Evolutionary conservation across 768 basidiomycete genomes (phyloP).

Genomic region (Tricholoma flavovirens): DNA sequence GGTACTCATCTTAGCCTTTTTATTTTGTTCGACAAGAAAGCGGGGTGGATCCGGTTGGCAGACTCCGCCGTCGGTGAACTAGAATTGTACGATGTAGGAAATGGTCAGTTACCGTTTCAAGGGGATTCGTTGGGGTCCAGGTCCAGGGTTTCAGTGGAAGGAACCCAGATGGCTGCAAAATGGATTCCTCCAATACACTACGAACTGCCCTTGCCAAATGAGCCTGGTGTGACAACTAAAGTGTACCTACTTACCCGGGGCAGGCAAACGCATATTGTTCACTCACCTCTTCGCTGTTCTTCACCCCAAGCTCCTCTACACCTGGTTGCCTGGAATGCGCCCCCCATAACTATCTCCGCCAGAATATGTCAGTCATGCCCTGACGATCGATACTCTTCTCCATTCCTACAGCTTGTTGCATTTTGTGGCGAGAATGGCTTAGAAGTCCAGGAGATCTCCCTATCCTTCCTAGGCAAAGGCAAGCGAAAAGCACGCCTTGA

Average conservation of each 20-base stretch:
- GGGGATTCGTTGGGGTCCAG: constrained; percentile 15
- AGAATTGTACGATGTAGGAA: constrained; percentile 47
- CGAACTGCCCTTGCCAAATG: constrained; percentile 38
- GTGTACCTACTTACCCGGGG: constrained; percentile 69
- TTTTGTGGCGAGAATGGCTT: constrained; percentile 61
- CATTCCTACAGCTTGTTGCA: constrained; percentile 63
- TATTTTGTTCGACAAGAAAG: constrained; percentile 83
- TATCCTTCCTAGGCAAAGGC: constrained; percentile 50
- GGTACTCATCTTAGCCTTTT: constrained; percentile 76
- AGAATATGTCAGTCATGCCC: constrained; percentile 39
- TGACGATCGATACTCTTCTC: constrained; percentile 21
- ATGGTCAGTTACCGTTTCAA: constrained; percentile 20
- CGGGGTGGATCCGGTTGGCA: constrained; percentile 72
- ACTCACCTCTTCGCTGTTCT: constrained; percentile 59
- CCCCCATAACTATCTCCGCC: constrained; percentile 49
- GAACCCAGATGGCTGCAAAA: constrained; percentile 24
- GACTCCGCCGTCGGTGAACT: constrained; percentile 81
- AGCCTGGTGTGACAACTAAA: constrained; percentile 26
- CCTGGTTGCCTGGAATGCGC: constrained; percentile 50
- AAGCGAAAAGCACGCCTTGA: constrained; percentile 35
- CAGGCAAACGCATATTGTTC: constrained; percentile 59
- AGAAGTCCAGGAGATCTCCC: constrained; percentile 64
- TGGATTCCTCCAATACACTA: constrained; percentile 50
- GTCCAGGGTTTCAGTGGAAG: constrained; percentile 32
- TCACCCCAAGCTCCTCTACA: constrained; percentile 45